Conservation (phyloP, 2,329 filamentous ascomycete species). For the Nannizzia gypsea region DNA sequence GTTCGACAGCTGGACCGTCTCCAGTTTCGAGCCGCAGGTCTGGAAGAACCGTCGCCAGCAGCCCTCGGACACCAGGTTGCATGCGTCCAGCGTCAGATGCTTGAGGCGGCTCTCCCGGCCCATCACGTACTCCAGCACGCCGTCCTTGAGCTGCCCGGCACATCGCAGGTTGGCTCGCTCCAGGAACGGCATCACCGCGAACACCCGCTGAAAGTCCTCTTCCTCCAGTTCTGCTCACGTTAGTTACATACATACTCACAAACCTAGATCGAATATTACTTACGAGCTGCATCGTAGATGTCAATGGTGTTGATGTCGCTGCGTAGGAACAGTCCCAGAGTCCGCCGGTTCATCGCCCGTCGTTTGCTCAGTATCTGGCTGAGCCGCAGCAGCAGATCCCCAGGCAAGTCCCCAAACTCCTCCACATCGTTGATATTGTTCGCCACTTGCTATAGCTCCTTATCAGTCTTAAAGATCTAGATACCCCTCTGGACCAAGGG, state of each 20-base stretch:
- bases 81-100: constrained; percentile 65
- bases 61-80: constrained; percentile 67
- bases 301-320: constrained; percentile 45
- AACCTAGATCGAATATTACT: constrained; percentile 17
- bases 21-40: constrained; percentile 52
- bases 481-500: not conserved
- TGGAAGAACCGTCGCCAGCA: constrained; percentile 62
- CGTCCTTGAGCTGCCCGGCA: constrained; percentile 84
- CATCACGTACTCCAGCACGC: constrained; percentile 67
- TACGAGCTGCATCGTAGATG: constrained; percentile 50
- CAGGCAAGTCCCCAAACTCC: constrained; percentile 52
- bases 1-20: constrained; percentile 65
- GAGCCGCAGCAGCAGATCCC: constrained; percentile 44
- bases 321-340: constrained; percentile 37
- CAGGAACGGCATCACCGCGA: constrained; percentile 59
- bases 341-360: constrained; percentile 42
- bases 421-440: constrained; percentile 53
- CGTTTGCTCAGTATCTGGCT: constrained; percentile 55
- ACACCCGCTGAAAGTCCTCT: constrained; percentile 69
- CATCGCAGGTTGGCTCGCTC: constrained; percentile 64
- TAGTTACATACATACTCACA: constrained; percentile 7
- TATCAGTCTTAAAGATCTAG: not conserved
- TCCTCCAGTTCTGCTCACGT: constrained; percentile 48
- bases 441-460: constrained; percentile 41
- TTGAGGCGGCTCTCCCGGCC: constrained; percentile 58